These are phyloP conservation scores for Amanita rimosa DNA, from an alignment of 768 basidiomycete genomes.

Conservation along the genomic window DNA sequence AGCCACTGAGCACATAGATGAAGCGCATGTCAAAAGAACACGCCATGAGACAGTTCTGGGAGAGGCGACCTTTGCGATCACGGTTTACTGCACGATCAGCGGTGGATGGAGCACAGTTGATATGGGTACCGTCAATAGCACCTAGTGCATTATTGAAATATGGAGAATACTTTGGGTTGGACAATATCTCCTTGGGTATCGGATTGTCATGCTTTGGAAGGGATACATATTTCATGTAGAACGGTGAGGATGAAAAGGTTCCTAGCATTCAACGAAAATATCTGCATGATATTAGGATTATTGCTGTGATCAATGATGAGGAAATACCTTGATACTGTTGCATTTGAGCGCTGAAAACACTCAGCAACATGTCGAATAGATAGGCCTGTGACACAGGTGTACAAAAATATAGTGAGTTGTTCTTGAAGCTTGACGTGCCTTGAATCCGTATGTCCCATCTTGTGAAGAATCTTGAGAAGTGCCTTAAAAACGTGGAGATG, in stretches of 20 bases:
- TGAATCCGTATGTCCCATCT: slow-evolving; percentile 2
- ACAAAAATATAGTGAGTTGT: slow-evolving; percentile 17
- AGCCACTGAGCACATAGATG: slow-evolving; percentile 25
- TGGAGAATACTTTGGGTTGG: slow-evolving; percentile 21
- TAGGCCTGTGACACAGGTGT: slow-evolving; percentile 13
- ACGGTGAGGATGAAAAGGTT: neutral
- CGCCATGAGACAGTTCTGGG: slow-evolving; percentile 26
- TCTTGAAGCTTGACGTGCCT: slow-evolving; percentile 9
- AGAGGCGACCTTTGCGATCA: slow-evolving; percentile 8
- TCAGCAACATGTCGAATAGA: slow-evolving; percentile 15
- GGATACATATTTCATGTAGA: neutral
- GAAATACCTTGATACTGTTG: slow-evolving; percentile 18
- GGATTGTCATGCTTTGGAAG: slow-evolving; percentile 3
- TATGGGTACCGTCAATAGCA: slow-evolving; percentile 23
- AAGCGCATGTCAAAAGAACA: slow-evolving; percentile 23
- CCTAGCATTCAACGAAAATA: neutral
- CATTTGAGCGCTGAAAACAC: slow-evolving; percentile 17
- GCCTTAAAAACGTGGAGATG: neutral
- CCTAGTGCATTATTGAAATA: slow-evolving; percentile 20
- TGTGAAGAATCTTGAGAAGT: neutral
- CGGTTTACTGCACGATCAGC: slow-evolving; percentile 1
- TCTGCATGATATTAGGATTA: neutral
- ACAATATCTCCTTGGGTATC: slow-evolving; percentile 14
- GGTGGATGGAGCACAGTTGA: slow-evolving; percentile 12
- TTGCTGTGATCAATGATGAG: neutral